These are phyloP conservation scores for Aureobasidium musti DNA, from an alignment of 2,329 filamentous ascomycete species.

Conservation along the genomic window DNA sequence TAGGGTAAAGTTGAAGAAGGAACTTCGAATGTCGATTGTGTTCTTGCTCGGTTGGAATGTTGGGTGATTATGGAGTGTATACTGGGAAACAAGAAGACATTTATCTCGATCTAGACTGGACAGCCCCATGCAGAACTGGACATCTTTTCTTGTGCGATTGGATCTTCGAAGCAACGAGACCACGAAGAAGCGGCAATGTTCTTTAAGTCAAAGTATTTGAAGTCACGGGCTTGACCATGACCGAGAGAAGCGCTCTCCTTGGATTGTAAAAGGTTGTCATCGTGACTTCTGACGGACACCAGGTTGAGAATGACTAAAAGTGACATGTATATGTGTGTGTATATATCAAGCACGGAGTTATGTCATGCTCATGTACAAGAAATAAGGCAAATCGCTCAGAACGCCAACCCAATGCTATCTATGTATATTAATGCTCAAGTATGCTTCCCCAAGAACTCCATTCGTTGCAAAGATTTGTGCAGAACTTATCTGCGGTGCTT, in stretches of 20 bases:
- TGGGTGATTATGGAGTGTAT: not conserved
- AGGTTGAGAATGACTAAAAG: not conserved
- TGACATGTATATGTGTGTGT: not conserved
- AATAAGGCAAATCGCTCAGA: not conserved
- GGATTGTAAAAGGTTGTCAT: not conserved
- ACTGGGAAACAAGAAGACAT: too few species aligned
- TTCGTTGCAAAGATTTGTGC: not conserved
- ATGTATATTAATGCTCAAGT: not conserved
- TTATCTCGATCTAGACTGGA: too few species aligned
- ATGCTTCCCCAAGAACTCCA: conserved; percentile 11
- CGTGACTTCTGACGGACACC: not conserved
- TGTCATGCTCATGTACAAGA: not conserved
- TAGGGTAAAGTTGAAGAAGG: not conserved
- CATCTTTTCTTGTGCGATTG: too few species aligned
- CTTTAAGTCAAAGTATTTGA: too few species aligned
- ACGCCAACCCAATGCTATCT: conserved; percentile 8
- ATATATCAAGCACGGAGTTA: not conserved
- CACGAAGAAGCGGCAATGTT: too few species aligned
- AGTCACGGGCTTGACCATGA: too few species aligned
- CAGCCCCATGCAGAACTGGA: too few species aligned
- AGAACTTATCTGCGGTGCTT: conserved; percentile 39
- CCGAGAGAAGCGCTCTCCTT: too few species aligned
- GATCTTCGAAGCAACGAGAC: too few species aligned
- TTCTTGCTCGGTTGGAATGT: not conserved
- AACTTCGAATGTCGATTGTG: not conserved